Base-by-base conservation (phyloP, 2,329 filamentous ascomycete species). In the Aspergillus udagawae region DNA sequence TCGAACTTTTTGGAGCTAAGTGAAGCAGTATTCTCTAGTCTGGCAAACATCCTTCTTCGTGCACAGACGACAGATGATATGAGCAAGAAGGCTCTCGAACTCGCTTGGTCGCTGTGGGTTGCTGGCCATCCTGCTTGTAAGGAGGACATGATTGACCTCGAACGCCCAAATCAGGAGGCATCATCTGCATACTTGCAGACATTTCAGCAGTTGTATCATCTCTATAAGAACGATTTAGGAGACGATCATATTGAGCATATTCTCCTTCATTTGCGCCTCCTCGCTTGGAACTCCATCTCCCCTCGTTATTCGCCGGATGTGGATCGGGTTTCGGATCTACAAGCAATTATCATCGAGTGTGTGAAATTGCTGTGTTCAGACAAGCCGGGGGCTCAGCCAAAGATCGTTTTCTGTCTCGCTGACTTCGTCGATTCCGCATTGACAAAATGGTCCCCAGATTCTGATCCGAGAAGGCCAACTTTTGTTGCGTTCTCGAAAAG, bases 401-500 rank as follows among this genome's bases (percentile, higher is more conserved):
- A 65, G 8, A 71, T 76, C 27, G 58, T 77, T 35, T 52, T 62
- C 25, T 75, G 70, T 57, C 82, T 92, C 9, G 84, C 91, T 1
- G 83, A 89, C 51, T 86, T 96, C 58, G 82, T 86, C 8, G 82
- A 84, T 2, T 78, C 96, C 35, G 88, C 75, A 21, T 64, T 77
- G 38, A 67, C 68, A 6, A 72, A 69, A 60, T 75, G 73, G 69
- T 76, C 56, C 54, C 67, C 59, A 23, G 73, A 59, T 55, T 75
- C 61, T 55, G 72, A 71, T 63, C 70, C 65, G 52, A 73, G 77
- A 52, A 85, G 85, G 56, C 89, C 91, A 6, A 96, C 91, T 0
- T 97, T 92, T 69, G 86, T 99, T 55, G 93, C 94, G 35, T 84
- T 97, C 68, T 91, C 92, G 1, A 96, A 94, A 72, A 84, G 85